These are phyloP conservation scores for Yamadazyma pseudoaaseri DNA, from an alignment of 1,139 yeast species.

Conservation along the genomic window DNA sequence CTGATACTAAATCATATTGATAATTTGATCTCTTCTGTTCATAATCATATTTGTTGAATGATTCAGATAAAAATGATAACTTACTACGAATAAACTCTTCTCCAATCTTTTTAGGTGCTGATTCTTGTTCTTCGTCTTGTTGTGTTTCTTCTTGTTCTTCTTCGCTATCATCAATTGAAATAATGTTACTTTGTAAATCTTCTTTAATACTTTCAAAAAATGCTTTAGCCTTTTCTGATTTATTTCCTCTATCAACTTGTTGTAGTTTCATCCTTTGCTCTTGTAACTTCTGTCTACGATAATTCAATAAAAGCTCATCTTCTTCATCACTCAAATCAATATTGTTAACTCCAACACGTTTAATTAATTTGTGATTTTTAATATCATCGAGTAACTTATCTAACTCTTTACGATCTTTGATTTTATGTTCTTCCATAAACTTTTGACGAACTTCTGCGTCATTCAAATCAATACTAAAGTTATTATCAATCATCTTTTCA, in stretches of 20 bases:
- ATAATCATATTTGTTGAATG: slow-evolving; percentile 30
- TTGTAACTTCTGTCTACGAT: slow-evolving; percentile 50
- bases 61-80: slow-evolving; percentile 56
- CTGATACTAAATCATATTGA: slow-evolving; percentile 34
- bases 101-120: slow-evolving; percentile 24
- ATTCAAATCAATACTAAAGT: slow-evolving; percentile 55
- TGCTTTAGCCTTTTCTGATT: slow-evolving; percentile 62
- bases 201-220: slow-evolving; percentile 74
- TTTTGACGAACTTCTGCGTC: slow-evolving; percentile 59
- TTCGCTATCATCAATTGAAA: slow-evolving; percentile 27
- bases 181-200: slow-evolving; percentile 16
- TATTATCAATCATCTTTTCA: slow-evolving; percentile 80
- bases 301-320: slow-evolving; percentile 55
- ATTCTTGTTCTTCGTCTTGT: slow-evolving; percentile 20
- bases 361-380: slow-evolving; percentile 76
- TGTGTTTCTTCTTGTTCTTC: slow-evolving; percentile 22
- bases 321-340: slow-evolving; percentile 69
- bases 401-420: slow-evolving; percentile 67
- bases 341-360: slow-evolving; percentile 59
- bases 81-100: slow-evolving; percentile 63
- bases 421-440: slow-evolving; percentile 66
- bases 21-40: slow-evolving; percentile 31
- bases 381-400: slow-evolving; percentile 78
- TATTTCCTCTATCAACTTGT: slow-evolving; percentile 51
- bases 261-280: slow-evolving; percentile 56